A percentile compares a stretch with the other conserved stretches of the same genome.
phyloP scores from a whole-genome alignment of 139 green algal genomes.

The Monoraphidium neglectum region DNA sequence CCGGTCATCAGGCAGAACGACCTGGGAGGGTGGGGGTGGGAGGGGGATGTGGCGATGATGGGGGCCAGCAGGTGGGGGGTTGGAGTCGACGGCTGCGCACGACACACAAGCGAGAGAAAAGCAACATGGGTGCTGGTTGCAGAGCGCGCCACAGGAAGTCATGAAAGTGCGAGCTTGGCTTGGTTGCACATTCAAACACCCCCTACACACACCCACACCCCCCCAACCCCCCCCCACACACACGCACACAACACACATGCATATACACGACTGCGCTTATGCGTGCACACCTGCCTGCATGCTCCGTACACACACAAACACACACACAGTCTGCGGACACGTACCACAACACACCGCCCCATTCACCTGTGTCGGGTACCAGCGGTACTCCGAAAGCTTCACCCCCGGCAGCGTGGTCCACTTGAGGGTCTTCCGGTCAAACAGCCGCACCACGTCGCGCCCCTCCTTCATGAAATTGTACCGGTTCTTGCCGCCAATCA shows the following conservation, averaged over 20 bases:
- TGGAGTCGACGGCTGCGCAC: too few species aligned
- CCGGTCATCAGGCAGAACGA: conserved; percentile 19
- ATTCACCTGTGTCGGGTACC: conserved; percentile 32
- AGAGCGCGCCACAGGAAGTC: too few species aligned
- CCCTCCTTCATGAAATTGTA: conserved; percentile 34
- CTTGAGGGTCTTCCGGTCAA: conserved; percentile 4
- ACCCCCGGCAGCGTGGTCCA: conserved; percentile 28
- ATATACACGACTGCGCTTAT: too few species aligned
- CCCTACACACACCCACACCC: neutral
- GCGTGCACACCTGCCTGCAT: neutral
- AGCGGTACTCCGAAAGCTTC: conserved; percentile 29
- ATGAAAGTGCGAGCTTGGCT: too few species aligned
- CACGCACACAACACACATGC: neutral
- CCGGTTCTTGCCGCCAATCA: neutral
- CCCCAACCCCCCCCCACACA: neutral
- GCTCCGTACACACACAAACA: neutral
- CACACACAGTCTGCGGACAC: neutral
- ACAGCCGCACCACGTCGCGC: conserved; percentile 27
- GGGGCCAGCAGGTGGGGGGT: too few species aligned
- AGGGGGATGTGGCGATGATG: too few species aligned
- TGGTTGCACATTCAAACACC: neutral
- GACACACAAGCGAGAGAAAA: too few species aligned
- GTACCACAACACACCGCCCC: neutral
- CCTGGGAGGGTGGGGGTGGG: neutral
- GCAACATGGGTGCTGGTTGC: too few species aligned